Base-by-base conservation (phyloP, 2,329 filamentous ascomycete genomes). In the Colletotrichum gloeosporioides region DNA sequence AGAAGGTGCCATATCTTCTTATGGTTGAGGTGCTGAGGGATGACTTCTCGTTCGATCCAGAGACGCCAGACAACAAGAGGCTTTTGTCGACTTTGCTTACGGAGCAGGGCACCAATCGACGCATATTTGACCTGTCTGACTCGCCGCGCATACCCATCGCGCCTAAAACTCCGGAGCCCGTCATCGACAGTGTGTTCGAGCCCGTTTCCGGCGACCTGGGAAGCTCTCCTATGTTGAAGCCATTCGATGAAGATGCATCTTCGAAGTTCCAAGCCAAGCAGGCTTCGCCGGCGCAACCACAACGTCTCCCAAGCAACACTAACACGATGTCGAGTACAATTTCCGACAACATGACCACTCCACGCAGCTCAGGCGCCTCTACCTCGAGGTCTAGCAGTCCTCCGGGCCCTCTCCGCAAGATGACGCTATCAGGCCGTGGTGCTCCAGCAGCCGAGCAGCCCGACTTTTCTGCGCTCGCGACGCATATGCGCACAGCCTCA, bases 401-500 rank as follows among this genome's bases (percentile, higher is more conserved):
- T 78, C 94, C 94, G 12, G 90, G 87, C 2, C 87, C 88, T 6
- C 81, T 86, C n/a, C 87, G 92, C 71, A 92, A 91, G 82, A 90
- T 92, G 88, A 92, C 92, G 6, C 79, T 94, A 31, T 87, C 90
- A 22, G 86, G 88, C 62, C 88, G 88, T 68, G 88, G 90, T 64
- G 90, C 89, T 78, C 88, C 87, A 31, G 86, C 90, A 18, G 85
- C 87, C 13, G 94, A 96, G 75, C 94, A 95, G 82, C 93, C 94
- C 2, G 95, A 97, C 81, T 94, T 96, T 79, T 95, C 94, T 13
- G 95, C 95, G 4, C 86, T 97, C 36, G 95, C 95, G 15, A 96
- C 95, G 15, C 95, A 97, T 83, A 97, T 97, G 95, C 92, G 95
- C 25, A 96, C 95, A 6, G 95, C 95, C 6, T 95, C 95, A 16